Conservation (phyloP, 2,329 filamentous ascomycete genomes). For the Cladosporium velox region DNA sequence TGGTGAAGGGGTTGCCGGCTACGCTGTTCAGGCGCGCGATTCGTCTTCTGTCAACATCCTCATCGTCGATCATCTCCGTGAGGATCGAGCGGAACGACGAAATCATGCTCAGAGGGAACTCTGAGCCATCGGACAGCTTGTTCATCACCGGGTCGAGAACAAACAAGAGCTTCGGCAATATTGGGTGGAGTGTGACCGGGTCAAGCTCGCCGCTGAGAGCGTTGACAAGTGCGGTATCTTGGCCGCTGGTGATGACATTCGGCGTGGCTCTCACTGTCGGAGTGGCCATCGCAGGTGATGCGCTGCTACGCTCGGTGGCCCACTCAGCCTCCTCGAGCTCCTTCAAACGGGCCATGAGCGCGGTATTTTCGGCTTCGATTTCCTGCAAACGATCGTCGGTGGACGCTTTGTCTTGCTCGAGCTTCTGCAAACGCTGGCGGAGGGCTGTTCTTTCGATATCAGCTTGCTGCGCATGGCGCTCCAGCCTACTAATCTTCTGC, state of each 20-base stretch:
- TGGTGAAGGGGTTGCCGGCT: background rate
- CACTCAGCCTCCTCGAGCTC: background rate
- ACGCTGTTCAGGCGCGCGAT: no score
- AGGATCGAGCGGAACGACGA: background rate
- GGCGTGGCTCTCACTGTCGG: background rate
- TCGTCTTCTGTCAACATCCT: background rate
- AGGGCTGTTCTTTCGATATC: background rate
- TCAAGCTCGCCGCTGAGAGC: background rate
- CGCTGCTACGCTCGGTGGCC: no score
- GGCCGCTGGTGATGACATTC: background rate
- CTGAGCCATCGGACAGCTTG: background rate
- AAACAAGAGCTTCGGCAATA: background rate
- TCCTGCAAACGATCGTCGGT: background rate
- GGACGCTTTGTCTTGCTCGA: no score
- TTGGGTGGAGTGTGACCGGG: background rate
- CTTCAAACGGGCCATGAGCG: background rate
- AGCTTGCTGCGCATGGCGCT: background rate
- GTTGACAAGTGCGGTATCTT: background rate
- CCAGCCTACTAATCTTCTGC: background rate
- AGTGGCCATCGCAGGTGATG: background rate
- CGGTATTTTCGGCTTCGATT: background rate
- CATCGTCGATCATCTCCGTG: background rate
- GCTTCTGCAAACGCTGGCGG: no score
- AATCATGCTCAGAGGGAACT: background rate
- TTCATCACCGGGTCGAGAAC: background rate